Evolutionary conservation across 2,329 filamentous ascomycete genomes (phyloP).

Genomic region (Orbilia brochopaga): DNA sequence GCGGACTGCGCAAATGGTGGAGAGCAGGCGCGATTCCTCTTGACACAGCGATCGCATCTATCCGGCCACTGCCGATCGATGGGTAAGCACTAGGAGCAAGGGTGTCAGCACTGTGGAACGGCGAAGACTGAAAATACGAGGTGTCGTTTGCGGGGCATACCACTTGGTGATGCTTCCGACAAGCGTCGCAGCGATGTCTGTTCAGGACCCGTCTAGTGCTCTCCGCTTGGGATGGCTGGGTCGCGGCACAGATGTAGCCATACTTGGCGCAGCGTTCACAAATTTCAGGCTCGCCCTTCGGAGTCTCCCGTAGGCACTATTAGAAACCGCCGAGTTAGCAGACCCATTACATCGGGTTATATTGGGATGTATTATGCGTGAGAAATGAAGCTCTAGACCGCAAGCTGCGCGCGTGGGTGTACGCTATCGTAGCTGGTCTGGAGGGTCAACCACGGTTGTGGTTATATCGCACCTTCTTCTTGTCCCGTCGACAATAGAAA

Average conservation of each 20-base stretch:
- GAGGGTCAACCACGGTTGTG: neutral
- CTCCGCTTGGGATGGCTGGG: constrained; percentile 49
- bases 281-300: constrained; percentile 44
- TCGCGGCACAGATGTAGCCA: constrained; percentile 48
- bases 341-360: constrained; percentile 1
- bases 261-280: constrained; percentile 50
- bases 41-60: constrained; percentile 49
- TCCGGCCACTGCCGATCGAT: constrained; percentile 51
- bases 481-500: constrained; percentile 50
- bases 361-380: constrained; percentile 5
- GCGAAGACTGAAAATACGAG: neutral
- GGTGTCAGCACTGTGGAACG: constrained; percentile 36
- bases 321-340: constrained; percentile 36
- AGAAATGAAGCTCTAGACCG: neutral
- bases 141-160: constrained; percentile 13
- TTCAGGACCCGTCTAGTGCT: constrained; percentile 48
- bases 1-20: constrained; percentile 46
- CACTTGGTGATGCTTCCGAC: constrained; percentile 49
- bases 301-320: constrained; percentile 48
- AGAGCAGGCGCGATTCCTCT: constrained; percentile 45
- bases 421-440: constrained; percentile 21
- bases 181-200: constrained; percentile 45
- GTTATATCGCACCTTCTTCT: constrained; percentile 49
- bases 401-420: neutral
- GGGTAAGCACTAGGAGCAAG: constrained; percentile 44